phyloP scores from a whole-genome alignment of 441 rosid genomes.

The Eugenia klotzschiana region DNA sequence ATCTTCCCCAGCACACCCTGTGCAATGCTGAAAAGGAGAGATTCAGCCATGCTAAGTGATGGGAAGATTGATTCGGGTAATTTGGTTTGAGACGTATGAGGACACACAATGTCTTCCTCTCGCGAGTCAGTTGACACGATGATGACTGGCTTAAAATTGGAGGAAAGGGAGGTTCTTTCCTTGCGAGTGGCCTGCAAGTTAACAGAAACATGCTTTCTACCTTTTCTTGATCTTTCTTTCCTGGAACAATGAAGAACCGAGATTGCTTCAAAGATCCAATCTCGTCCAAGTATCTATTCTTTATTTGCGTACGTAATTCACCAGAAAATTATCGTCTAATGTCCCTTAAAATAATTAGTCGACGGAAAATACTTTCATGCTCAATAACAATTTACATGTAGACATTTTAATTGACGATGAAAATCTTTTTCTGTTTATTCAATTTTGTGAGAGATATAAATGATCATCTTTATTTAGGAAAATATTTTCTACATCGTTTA shows the following conservation, averaged over 20 bases:
- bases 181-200: neutral
- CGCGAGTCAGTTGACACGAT: neutral
- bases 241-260: neutral
- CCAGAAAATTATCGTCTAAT: neutral
- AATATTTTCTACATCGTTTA: neutral
- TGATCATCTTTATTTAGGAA: neutral
- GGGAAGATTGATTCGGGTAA: neutral
- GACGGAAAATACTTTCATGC: no score
- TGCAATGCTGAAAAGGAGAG: neutral
- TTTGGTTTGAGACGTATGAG: neutral
- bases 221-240: neutral
- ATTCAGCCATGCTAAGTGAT: neutral
- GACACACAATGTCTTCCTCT: neutral
- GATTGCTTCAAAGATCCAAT: neutral
- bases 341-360: no score
- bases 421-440: neutral
- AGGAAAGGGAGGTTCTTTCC: neutral
- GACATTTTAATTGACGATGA: accelerated
- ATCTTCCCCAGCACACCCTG: neutral
- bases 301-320: neutral
- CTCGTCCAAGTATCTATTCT: neutral
- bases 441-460: neutral
- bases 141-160: neutral
- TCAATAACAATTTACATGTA: neutral
- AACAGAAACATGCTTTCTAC: neutral